Conservation (phyloP, 2,329 filamentous ascomycete species). For the Fusarium albidum region DNA sequence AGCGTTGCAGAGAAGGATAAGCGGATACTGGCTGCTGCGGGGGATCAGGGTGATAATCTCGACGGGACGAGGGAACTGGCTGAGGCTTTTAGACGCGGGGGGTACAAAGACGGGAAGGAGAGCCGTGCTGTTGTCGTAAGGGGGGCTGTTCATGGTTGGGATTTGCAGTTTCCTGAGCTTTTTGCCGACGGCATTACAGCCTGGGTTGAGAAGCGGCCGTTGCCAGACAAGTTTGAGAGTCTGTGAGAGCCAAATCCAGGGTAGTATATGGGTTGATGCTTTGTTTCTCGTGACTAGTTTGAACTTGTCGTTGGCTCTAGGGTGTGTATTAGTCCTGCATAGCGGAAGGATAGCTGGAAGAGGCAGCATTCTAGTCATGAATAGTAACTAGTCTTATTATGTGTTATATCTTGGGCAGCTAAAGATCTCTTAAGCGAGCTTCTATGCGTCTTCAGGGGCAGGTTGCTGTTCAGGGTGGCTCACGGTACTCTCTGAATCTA, state of each 20-base stretch:
- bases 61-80: constrained; percentile 39
- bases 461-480: too few species aligned
- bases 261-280: too few species aligned
- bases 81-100: constrained; percentile 27
- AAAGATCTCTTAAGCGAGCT: too few species aligned
- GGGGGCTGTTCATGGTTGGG: constrained; percentile 49
- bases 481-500: too few species aligned
- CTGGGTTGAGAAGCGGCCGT: constrained; percentile 41
- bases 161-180: constrained; percentile 46
- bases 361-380: too few species aligned
- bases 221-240: constrained; percentile 33
- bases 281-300: too few species aligned
- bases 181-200: constrained; percentile 46
- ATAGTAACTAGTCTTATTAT: too few species aligned
- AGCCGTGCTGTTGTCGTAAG: constrained; percentile 41
- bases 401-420: too few species aligned
- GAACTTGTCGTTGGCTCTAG: too few species aligned
- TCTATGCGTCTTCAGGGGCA: too few species aligned
- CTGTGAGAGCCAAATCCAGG: neutral
- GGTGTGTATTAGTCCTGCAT: too few species aligned
- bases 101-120: constrained; percentile 21
- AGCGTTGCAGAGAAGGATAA: constrained; percentile 25
- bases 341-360: too few species aligned
- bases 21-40: constrained; percentile 41
- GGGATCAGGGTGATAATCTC: constrained; percentile 46